Evolutionary conservation across 176 grass and related monocot species (phyloP), one percentile per base, ranked within the genome.

Genomic region (Oryza meridionalis): DNA sequence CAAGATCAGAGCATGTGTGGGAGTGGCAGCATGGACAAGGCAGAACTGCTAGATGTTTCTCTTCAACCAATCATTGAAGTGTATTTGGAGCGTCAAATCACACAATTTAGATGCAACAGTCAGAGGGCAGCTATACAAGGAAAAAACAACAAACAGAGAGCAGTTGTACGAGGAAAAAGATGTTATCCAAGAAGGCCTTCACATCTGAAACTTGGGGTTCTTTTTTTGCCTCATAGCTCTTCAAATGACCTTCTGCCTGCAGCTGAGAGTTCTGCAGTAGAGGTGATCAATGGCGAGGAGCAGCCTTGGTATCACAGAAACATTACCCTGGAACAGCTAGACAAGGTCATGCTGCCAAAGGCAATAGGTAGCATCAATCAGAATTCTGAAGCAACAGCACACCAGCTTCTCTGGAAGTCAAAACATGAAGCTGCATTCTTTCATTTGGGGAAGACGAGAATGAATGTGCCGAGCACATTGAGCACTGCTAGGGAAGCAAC

Each of bases 321-420:
- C 13, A 50, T 24, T 66, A 49, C 26, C 11, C 49, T 83, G 3
- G 16, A 65, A 49, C 37, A 83, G 14, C 26, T 83, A 21, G 37
- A 49, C 5, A 11, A 65, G 11, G 49, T 11, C 70, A 65, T 83
- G 42, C 40, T 83, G 1, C 59, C 42, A 25, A 66, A 24, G 19
- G 81, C 59, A 6, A 83, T 50, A 38, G 19, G 38, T 51, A 37
- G 73, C 21, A 49, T 83, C 29, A 2, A 4, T 62, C 19, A 10
- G 2, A 66, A 83, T 17, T 2, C 6, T 0, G 40, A 83, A 37
- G 71, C 71, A 3, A 35, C 27, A 8, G 2, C 32, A 0, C 65
- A 83, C 29, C 11, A 75, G 33, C 17, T 66, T 19, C 0, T 51
- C 65, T 83, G 59, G 81, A 83, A 11, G 43, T 74, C 81, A 3